phyloP scores from a whole-genome alignment of 2,329 filamentous ascomycete species.

The Scedosporium apiospermum region DNA sequence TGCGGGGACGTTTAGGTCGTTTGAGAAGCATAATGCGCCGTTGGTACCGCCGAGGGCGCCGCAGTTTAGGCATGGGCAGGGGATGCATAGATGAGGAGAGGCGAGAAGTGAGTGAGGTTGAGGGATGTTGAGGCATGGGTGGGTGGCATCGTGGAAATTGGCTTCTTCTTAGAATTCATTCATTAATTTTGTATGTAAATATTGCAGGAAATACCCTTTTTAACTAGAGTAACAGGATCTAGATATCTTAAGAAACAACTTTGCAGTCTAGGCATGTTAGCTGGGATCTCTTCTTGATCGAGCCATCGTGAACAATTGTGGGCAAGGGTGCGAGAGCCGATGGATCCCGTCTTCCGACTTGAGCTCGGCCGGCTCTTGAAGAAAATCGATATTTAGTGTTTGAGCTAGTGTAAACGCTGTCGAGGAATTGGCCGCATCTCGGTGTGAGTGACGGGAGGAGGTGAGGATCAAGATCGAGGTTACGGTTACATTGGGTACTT shows the following conservation, averaged over 20 bases:
- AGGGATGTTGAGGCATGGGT: background rate
- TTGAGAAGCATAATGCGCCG: conserved; percentile 41
- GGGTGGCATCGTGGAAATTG: background rate
- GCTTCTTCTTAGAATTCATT: background rate
- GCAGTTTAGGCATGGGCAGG: conserved; percentile 17
- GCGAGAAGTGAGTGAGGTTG: background rate
- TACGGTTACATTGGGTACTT: too few relatives aligned
- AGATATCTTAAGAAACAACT: too few relatives aligned
- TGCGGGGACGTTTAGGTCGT: conserved; percentile 27
- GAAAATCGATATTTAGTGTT: too few relatives aligned
- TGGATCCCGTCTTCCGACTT: too few relatives aligned
- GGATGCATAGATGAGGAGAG: background rate
- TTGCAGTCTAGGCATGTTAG: background rate
- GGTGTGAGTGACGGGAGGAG: too few relatives aligned
- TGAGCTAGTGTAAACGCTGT: too few relatives aligned
- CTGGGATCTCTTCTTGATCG: too few relatives aligned
- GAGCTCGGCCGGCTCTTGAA: too few relatives aligned
- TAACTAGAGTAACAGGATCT: background rate
- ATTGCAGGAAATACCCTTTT: background rate
- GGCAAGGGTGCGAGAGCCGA: too few relatives aligned
- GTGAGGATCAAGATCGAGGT: too few relatives aligned
- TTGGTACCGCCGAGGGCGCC: conserved; percentile 32
- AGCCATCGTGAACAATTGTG: too few relatives aligned
- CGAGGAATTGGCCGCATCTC: too few relatives aligned
- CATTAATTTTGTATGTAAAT: background rate